Percentiles rank a stretch among this genome's conserved stretches.
phyloP scores from a whole-genome alignment of 805 yeast species.

The Pichia membranifaciens region DNA sequence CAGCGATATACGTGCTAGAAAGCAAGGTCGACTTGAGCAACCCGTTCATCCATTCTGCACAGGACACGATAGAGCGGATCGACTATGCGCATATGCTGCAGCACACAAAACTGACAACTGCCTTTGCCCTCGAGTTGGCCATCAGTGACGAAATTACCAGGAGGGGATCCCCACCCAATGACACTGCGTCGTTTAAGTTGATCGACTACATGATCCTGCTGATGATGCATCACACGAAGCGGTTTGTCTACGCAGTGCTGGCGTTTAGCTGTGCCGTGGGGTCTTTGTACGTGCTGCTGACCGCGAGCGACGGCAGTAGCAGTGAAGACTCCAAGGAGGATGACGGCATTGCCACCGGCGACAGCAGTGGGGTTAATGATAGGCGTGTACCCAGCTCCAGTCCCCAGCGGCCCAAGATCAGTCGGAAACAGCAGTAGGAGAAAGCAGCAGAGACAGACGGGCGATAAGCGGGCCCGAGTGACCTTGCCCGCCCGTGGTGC shows the following conservation, averaged over 20 bases:
- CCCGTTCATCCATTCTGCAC: constrained; percentile 67
- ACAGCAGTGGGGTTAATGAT: neutral
- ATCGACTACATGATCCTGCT: constrained; percentile 17
- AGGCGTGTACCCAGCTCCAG: neutral
- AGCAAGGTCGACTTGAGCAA: constrained; percentile 57
- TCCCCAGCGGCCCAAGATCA: too few species aligned
- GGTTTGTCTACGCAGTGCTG: constrained; percentile 10
- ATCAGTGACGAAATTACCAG: constrained; percentile 21
- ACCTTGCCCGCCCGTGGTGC: too few species aligned
- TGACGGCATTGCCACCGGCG: neutral
- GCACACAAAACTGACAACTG: constrained; percentile 72
- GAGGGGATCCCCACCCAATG: neutral
- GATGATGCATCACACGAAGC: constrained; percentile 14
- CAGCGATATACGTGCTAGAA: constrained; percentile 79
- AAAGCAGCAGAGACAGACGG: too few species aligned
- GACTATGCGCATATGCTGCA: constrained; percentile 74
- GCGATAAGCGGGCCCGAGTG: too few species aligned
- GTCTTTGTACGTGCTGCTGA: constrained; percentile 4
- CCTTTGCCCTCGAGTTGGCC: constrained; percentile 66
- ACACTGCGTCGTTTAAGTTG: constrained; percentile 12
- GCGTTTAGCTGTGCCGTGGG: constrained; percentile 8
- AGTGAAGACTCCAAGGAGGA: neutral
- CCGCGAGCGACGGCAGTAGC: constrained; percentile 1
- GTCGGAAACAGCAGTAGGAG: too few species aligned
- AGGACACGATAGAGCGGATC: constrained; percentile 78